Percentiles rank a stretch among this genome's conserved stretches.
Evolutionary conservation across 176 grass and related monocot species (phyloP).

Genomic region (Juncus effusus): DNA sequence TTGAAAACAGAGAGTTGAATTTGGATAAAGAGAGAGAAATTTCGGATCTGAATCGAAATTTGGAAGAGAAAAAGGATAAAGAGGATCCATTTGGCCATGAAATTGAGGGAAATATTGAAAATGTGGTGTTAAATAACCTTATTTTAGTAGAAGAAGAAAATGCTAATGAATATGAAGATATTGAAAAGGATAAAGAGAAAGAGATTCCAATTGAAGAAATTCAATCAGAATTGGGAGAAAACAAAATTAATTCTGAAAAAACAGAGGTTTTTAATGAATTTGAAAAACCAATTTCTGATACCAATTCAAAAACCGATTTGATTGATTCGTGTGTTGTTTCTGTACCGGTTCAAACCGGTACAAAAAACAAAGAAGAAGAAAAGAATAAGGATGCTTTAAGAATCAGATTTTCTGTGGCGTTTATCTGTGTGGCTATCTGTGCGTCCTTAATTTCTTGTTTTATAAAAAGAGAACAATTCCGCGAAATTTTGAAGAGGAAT

Average conservation of each 20-base stretch:
- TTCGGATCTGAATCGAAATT: too few species aligned
- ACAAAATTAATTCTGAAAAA: slow-evolving; percentile 4
- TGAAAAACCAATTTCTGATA: neutral
- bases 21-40: too few species aligned
- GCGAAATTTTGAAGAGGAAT: slow-evolving; percentile 16
- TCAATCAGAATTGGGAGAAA: neutral
- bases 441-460: slow-evolving; percentile 17
- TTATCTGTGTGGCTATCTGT: slow-evolving; percentile 8
- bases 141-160: neutral
- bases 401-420: slow-evolving; percentile 18
- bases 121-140: neutral
- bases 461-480: slow-evolving; percentile 23
- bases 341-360: neutral
- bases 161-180: neutral
- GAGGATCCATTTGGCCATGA: neutral
- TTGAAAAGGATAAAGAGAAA: neutral
- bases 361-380: neutral
- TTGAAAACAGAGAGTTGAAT: neutral
- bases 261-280: neutral
- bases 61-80: neutral
- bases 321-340: neutral
- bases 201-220: slow-evolving; percentile 4
- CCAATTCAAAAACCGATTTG: slow-evolving; percentile 3
- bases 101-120: neutral
- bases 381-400: slow-evolving; percentile 2